phyloP scores from a whole-genome alignment of 495 filamentous ascomycete genomes.

The Aeminium ludgeri region DNA sequence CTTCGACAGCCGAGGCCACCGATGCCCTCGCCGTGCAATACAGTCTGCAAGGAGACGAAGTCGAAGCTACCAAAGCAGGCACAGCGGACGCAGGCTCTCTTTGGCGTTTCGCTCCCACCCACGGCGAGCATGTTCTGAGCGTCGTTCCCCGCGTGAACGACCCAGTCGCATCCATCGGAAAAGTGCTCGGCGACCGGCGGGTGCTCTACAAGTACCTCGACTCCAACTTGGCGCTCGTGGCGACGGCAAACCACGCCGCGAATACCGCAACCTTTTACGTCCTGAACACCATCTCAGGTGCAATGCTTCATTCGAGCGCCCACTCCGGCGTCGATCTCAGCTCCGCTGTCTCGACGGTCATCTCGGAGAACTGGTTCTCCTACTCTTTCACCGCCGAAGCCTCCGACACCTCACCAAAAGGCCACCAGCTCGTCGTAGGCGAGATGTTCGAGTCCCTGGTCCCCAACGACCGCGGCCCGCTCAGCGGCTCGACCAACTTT shows the following conservation, averaged over 20 bases:
- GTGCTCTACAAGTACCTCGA: conserved; percentile 97
- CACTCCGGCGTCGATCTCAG: conserved; percentile 58
- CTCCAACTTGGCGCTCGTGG: conserved; percentile 67
- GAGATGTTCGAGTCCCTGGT: conserved; percentile 78
- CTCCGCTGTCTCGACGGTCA: conserved; percentile 54
- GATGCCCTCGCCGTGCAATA: conserved; percentile 11
- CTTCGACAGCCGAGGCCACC: too few relatives aligned
- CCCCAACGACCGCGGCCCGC: conserved; percentile 70
- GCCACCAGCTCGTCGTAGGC: conserved; percentile 71
- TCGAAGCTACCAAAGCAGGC: conserved; percentile 15
- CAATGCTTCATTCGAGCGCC: conserved; percentile 49
- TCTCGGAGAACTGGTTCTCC: conserved; percentile 91
- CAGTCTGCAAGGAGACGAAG: conserved; percentile 17
- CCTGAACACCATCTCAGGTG: conserved; percentile 72
- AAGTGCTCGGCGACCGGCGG: conserved; percentile 73
- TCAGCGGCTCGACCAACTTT: conserved; percentile 50
- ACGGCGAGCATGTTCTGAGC: conserved; percentile 47
- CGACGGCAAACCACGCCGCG: conserved; percentile 42
- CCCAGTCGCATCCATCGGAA: conserved; percentile 84
- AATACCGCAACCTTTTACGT: conserved; percentile 55
- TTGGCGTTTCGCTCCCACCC: conserved; percentile 61
- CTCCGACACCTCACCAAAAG: conserved; percentile 38
- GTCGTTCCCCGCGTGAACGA: conserved; percentile 57
- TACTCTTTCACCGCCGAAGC: conserved; percentile 53
- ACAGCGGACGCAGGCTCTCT: conserved; percentile 5